Base-by-base conservation (phyloP, 2,329 filamentous ascomycete species). In the Dactylellina haptotyla region DNA sequence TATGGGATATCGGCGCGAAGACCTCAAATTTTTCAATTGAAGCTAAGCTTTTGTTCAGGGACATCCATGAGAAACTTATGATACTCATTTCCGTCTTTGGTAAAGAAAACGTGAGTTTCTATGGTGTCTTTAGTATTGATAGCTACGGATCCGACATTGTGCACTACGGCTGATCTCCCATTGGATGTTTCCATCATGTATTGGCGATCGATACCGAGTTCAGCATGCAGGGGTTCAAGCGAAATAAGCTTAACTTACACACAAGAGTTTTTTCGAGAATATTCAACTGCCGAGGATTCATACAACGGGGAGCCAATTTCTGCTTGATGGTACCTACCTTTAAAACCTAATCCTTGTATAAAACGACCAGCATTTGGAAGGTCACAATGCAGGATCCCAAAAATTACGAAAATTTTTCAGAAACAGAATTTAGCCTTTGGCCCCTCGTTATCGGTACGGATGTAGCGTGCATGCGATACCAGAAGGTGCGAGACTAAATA, bases 241-340 rank as follows among this genome's bases (percentile, higher is more conserved):
- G 18, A 50, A 62, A 62, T 62, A 62, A 62, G 43, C 57, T 62
- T 51, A 51, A 62, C 30, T 9, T 12, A 18, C 39, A 43, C n/a
- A 43, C n/a, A 16, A 10, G 4, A 43, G 16, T 43, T 18, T 43
- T 43, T 43, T 18, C 9, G 32, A 14, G 32, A 34, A 34, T 26
- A 2, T n/a, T 41, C 57, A 62, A 62, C 57, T 62, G 57, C 57
- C 57, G 57, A 62, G 46, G 34, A 41, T 25, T 6, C 32, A 6
- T 34, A 14, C 14, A 14, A 34, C 34, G 16, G 39, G 8, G 16
- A 10, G 39, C 39, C 39, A 9, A 16, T 10, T 43, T n/a, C 39
- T 18, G n/a, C 39, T 43, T 43, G 39, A 9, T 10, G 8, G 39
- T 43, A 43, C 39, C 39, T 43, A 43, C 39, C 39, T 43, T 43